Conservation (phyloP, 352 stramenopile species). For the Pythium biforme region DNA sequence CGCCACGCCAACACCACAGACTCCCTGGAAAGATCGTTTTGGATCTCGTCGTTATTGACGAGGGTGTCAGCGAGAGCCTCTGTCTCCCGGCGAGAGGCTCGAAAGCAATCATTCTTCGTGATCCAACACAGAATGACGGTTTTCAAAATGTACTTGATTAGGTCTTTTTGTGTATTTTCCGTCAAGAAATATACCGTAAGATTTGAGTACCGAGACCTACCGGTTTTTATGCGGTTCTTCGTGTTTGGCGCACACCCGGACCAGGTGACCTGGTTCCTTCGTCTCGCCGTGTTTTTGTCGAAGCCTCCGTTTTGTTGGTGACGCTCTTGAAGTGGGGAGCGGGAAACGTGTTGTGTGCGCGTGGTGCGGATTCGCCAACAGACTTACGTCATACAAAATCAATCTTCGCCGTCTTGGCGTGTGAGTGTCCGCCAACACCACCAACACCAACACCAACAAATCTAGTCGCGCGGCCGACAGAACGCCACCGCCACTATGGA, state of each 20-base stretch:
- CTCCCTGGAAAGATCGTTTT: too few relatives aligned
- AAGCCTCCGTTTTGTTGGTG: constrained; percentile 4
- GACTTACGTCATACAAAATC: constrained; percentile 17
- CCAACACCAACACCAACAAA: too few relatives aligned
- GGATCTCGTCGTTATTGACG: background rate
- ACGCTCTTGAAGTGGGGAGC: constrained; percentile 15
- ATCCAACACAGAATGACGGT: background rate
- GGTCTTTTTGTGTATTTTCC: background rate
- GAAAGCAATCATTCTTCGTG: too few relatives aligned
- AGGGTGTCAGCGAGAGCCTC: too few relatives aligned
- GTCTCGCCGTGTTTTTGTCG: background rate
- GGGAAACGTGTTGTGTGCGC: background rate
- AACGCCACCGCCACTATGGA: constrained; percentile 47
- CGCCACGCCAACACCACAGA: background rate
- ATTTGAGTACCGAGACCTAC: background rate
- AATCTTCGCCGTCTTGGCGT: background rate
- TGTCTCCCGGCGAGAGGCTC: too few relatives aligned
- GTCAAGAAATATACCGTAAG: background rate
- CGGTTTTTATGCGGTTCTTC: background rate
- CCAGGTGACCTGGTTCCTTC: too few relatives aligned
- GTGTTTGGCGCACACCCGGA: background rate
- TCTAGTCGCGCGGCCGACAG: background rate
- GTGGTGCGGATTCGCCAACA: background rate
- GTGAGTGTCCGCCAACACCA: background rate
- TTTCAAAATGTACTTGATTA: background rate